Base-by-base conservation (phyloP, 176 grass and related monocot genomes). In the Saccharum officinarum region DNA sequence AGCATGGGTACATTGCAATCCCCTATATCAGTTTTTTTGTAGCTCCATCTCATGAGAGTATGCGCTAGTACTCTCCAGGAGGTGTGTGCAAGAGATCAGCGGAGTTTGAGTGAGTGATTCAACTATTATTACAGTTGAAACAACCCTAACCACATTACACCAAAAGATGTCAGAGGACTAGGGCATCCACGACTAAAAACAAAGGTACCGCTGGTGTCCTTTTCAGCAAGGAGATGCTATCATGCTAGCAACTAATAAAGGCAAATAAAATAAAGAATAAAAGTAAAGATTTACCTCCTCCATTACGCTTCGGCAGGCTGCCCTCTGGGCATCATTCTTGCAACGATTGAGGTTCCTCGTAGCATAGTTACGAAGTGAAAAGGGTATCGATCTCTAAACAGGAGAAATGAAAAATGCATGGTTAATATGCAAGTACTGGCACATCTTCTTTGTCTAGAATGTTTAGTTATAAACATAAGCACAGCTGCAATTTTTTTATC, bases 321-420 rank as follows among this genome's bases (percentile, higher is more conserved):
- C 69, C 41, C 89, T 90, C 79, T 98, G 89, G 10, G 80, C 85
- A 60, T 95, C 96, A 86, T 84, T 77, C 78, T 95, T 98, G 91
- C 96, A 98, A 59, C 89, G 83, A 76, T 38, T 87, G 73, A 95
- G 79, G 84, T 94, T 90, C 75, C 96, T 93, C 22, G n/a, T 80
- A 66, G 87, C 84, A 61, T 94, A 98, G 82, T 88, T 89, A 90
- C 81, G 55, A 64, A 98, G 81, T 64, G 96, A 90, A 89, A 93
- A 86, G 40, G 96, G 93, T 12, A 95, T 69, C 40, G 87, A 70
- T 85, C 81, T 91, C 96, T 98, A 87, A 90, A 80, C 46, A 86
- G 26, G 78, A 80, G 45, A 85, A 82, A 69, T n/a, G 62, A 65
- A 83, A 81, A 90, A 67, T 40, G 47, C n/a, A 49, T 20, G 20